phyloP scores from a whole-genome alignment of 306 rosid genomes.

The Trichosanthes cucumerina region DNA sequence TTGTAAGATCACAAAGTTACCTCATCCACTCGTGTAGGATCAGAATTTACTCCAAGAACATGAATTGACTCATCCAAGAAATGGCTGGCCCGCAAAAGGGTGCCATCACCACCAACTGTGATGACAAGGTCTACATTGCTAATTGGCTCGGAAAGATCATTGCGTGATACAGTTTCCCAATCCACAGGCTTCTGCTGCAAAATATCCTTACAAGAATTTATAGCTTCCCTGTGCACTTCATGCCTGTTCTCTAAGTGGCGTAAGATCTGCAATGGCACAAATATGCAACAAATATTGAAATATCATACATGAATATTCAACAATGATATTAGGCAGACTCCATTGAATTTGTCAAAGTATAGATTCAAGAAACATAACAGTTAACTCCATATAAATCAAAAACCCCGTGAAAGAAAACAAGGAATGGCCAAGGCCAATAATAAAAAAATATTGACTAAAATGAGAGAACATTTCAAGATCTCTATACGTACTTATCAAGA shows the following conservation, averaged over 20 bases:
- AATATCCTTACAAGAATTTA: constrained; percentile 59
- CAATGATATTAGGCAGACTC: neutral
- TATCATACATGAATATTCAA: neutral
- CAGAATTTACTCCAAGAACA: constrained; percentile 91
- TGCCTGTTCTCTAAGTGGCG: constrained; percentile 50
- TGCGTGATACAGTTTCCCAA: constrained; percentile 54
- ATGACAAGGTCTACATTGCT: constrained; percentile 66
- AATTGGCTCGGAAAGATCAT: constrained; percentile 44
- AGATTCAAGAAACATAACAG: neutral
- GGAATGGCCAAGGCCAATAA: neutral
- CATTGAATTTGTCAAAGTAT: neutral
- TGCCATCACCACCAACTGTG: constrained; percentile 91
- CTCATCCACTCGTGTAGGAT: constrained; percentile 72
- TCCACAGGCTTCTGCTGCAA: constrained; percentile 54
- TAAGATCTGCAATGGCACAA: constrained; percentile 32
- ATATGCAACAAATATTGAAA: neutral
- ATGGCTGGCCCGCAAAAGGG: constrained; percentile 83
- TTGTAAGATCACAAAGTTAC: constrained; percentile 20
- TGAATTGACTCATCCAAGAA: constrained; percentile 65
- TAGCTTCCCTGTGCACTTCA: constrained; percentile 57
- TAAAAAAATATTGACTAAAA: neutral
- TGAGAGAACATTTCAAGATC: neutral
- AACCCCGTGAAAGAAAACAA: neutral
- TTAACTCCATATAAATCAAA: neutral
- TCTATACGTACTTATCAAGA: neutral